Conservation (phyloP, 202 grass and related monocot species). For the Bolboschoenoplectus hybrid region DNA sequence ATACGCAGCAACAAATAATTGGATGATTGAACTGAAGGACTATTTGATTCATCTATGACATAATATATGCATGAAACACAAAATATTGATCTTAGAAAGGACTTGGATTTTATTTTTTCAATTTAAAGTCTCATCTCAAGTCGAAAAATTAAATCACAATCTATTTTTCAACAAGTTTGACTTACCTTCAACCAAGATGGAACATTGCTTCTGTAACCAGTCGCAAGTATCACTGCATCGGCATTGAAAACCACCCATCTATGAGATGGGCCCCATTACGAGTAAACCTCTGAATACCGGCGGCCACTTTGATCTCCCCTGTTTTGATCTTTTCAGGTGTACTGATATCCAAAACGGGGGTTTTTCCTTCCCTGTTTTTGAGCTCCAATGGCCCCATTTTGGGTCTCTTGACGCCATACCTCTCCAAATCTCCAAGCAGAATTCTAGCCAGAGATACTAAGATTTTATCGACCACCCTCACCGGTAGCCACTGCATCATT, state of each 20-base stretch:
- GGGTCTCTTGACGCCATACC: slow-evolving; percentile 43
- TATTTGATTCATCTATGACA: not conserved
- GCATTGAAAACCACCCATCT: slow-evolving; percentile 38
- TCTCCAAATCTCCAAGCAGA: slow-evolving; percentile 42
- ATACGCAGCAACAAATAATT: not conserved
- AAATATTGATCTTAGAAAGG: not conserved
- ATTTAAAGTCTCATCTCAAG: not conserved
- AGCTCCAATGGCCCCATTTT: slow-evolving; percentile 47
- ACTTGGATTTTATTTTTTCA: not conserved
- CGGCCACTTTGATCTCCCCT: slow-evolving; percentile 53
- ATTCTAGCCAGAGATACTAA: slow-evolving; percentile 42
- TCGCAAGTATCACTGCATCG: slow-evolving; percentile 47
- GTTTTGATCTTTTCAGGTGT: slow-evolving; percentile 50
- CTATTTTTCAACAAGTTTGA: not conserved
- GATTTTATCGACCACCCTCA: slow-evolving; percentile 46
- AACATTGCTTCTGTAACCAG: slow-evolving; percentile 53
- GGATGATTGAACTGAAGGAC: not conserved
- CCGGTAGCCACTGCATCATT: slow-evolving; percentile 46
- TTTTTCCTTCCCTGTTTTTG: slow-evolving; percentile 45
- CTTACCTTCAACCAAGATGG: slow-evolving; percentile 47
- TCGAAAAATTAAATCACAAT: not conserved
- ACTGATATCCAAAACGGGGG: slow-evolving; percentile 49
- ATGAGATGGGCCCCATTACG: slow-evolving; percentile 32
- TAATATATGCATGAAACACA: not conserved
- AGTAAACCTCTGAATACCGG: slow-evolving; percentile 43